Evolutionary conservation across 768 basidiomycete genomes (phyloP).

Genomic region (Boletus speciosus): DNA sequence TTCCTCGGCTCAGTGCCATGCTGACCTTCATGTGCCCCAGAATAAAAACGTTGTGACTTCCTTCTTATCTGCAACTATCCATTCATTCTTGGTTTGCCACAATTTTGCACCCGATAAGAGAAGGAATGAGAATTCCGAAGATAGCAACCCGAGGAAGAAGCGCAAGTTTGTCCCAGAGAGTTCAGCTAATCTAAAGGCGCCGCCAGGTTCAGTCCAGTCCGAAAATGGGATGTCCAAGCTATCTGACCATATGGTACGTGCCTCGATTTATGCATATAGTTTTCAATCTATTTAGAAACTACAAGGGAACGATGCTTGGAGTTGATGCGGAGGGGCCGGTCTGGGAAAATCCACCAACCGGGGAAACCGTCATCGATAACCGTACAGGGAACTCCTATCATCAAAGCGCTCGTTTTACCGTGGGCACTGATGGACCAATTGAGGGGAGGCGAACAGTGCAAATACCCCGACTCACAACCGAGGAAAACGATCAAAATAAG

Average conservation of each 20-base stretch:
- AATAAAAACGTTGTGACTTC: conserved; percentile 52
- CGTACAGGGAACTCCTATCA: conserved; percentile 67
- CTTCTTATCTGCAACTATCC: conserved; percentile 57
- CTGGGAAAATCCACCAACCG: conserved; percentile 67
- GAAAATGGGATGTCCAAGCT: conserved; percentile 5
- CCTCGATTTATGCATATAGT: conserved; percentile 3
- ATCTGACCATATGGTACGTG: conserved; percentile 22
- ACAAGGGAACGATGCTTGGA: conserved; percentile 18
- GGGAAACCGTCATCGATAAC: conserved; percentile 57
- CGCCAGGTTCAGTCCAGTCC: conserved; percentile 1
- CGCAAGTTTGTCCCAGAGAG: conserved; percentile 37
- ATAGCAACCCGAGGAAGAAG: conserved; percentile 47
- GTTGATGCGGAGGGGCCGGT: conserved; percentile 30
- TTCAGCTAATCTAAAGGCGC: conserved; percentile 3
- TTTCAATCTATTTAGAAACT: conserved; percentile 8
- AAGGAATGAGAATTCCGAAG: conserved; percentile 9
- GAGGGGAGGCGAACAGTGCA: conserved; percentile 16
- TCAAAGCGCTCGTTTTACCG: conserved; percentile 18
- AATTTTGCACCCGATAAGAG: conserved; percentile 43
- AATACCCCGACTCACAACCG: conserved; percentile 3
- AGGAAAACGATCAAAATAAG: background rate
- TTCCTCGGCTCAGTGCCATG: conserved; percentile 7
- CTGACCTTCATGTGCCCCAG: conserved; percentile 34
- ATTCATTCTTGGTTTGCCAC: conserved; percentile 61
- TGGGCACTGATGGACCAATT: conserved; percentile 6